Evolutionary conservation across 768 basidiomycete genomes (phyloP).

Genomic region (Aureoboletus auriporus): DNA sequence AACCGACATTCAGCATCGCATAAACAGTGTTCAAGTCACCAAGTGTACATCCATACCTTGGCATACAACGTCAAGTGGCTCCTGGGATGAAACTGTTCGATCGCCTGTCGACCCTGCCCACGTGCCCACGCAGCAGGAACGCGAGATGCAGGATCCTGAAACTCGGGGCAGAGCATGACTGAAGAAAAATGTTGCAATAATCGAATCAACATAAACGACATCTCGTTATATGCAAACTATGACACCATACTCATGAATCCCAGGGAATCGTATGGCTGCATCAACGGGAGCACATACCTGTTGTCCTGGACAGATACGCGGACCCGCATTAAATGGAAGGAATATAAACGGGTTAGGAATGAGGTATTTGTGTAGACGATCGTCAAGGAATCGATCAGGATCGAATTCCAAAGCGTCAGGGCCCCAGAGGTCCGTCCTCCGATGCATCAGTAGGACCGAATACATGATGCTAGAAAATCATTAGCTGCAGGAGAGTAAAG

Average conservation of each 20-base stretch:
- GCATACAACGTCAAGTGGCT: constrained; percentile 32
- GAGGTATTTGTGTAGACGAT: constrained; percentile 31
- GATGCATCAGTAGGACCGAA: constrained; percentile 33
- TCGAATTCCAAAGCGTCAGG: constrained; percentile 36
- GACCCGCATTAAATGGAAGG: constrained; percentile 40
- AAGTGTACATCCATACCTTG: constrained; percentile 28
- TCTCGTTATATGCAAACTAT: constrained; percentile 34
- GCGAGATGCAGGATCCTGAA: constrained; percentile 21
- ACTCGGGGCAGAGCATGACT: constrained; percentile 21
- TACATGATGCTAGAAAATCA: constrained; percentile 19
- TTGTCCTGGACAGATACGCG: constrained; percentile 35
- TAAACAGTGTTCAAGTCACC: no score
- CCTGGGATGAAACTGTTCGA: constrained; percentile 25
- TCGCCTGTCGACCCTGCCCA: constrained; percentile 21
- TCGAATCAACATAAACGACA: constrained; percentile 31
- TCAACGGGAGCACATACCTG: constrained; percentile 22
- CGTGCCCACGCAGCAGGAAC: constrained; percentile 27
- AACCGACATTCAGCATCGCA: background rate
- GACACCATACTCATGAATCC: constrained; percentile 1
- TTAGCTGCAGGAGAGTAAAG: background rate
- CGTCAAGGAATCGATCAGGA: constrained; percentile 39
- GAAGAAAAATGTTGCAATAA: constrained; percentile 27
- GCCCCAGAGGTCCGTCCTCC: constrained; percentile 35
- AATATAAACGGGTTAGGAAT: constrained; percentile 40
- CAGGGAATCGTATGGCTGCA: no score